Base-by-base conservation (phyloP, 1,284 basidiomycete species). In the Trichosporon coremiiforme region DNA sequence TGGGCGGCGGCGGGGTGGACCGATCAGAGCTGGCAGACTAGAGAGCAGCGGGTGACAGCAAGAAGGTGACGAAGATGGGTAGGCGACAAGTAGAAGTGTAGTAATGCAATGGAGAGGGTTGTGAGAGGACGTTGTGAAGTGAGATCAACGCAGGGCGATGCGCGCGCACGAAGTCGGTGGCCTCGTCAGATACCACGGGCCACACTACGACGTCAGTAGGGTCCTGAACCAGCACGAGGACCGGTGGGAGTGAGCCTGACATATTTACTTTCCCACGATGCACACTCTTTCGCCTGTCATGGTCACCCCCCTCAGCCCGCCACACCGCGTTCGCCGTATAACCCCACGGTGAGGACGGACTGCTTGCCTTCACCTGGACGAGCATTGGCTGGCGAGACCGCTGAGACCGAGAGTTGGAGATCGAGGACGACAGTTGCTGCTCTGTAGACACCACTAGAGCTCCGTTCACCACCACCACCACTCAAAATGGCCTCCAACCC, bases 401-500 rank as follows among this genome's bases (percentile, higher is more conserved):
- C 38, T 45, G 64, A 45, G 41, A 47, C 35, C 36, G 25, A 20
- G 35, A 47, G n/a, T 65, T 65, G 22, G 33, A 45, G 64, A 41
- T 38, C 70, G 67, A 53, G 31, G 29, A 50, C 67, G 67, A 55
- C 64, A 55, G 57, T 64, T 68, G 57, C 35, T 64, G 65, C 70
- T 47, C n/a, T 64, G 45, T 64, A 33, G 62, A 64, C 62, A 62
- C 53, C 66, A 50, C 55, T 67, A 33, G 57, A 50, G 53, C 67
- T 45, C 68, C 64, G 33, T 25, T 45, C 47, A 53, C 33, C 35
- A 57, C 47, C 55, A 20, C 36, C 62, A 33, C 38, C 41, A 25
- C 45, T 31, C 68, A 38, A 17, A 57, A 78, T 78, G 76, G 72
- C 74, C 20, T 68, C 74, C 33, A 72, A 77, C 72, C 79, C 79